These are phyloP conservation scores for Penicillium sp. DNA, from an alignment of 2,329 filamentous ascomycete species.

Conservation along the genomic window DNA sequence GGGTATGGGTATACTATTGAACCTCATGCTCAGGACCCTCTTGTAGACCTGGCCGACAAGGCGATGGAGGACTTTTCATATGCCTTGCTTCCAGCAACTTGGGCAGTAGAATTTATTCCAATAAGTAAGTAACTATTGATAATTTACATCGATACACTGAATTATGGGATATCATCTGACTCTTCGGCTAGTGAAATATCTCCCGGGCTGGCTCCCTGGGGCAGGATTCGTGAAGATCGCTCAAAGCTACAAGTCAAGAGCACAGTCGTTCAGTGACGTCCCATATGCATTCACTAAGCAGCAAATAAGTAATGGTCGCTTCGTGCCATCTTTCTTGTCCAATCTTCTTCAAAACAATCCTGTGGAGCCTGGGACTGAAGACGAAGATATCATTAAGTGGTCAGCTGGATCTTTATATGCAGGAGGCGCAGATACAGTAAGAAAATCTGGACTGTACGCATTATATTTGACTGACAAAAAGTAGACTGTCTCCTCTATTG, in stretches of 20 bases:
- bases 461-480: background rate
- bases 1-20: slow-evolving; percentile 37
- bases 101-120: slow-evolving; percentile 50
- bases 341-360: slow-evolving; percentile 39
- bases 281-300: slow-evolving; percentile 48
- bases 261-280: slow-evolving; percentile 29
- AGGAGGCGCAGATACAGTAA: slow-evolving; percentile 45
- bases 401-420: slow-evolving; percentile 43
- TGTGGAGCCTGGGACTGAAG: slow-evolving; percentile 25
- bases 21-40: slow-evolving; percentile 25
- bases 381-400: slow-evolving; percentile 34
- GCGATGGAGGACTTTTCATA: slow-evolving; percentile 45
- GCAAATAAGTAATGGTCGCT: slow-evolving; percentile 36
- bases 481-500: slow-evolving; percentile 43
- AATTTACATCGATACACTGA: background rate
- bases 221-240: slow-evolving; percentile 46
- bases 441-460: background rate
- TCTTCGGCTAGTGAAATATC: slow-evolving; percentile 24
- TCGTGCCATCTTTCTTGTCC: slow-evolving; percentile 44
- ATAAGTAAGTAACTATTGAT: slow-evolving; percentile 12
- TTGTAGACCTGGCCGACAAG: slow-evolving; percentile 44
- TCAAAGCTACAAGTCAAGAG: slow-evolving; percentile 32
- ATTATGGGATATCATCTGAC: background rate
- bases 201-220: slow-evolving; percentile 51
- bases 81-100: slow-evolving; percentile 45